A percentile compares a stretch with the other conserved stretches of the same genome.
These are phyloP conservation scores for Fusarium ramigenum DNA, from an alignment of 2,329 filamentous ascomycete genomes.

Conservation along the genomic window DNA sequence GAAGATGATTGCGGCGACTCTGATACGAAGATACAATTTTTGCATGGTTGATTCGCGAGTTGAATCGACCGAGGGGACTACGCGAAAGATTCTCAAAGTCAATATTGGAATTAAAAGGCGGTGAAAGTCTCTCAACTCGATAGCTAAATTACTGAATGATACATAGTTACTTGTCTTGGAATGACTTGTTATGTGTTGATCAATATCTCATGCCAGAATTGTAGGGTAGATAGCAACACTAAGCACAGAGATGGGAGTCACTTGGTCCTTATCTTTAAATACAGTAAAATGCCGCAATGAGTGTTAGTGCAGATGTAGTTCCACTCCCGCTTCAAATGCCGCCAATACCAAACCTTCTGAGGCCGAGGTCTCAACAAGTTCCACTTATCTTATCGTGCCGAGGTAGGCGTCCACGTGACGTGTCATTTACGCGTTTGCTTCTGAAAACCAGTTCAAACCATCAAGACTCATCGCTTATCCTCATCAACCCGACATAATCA, in stretches of 20 bases:
- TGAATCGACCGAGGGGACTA: fast-evolving
- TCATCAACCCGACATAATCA: background rate
- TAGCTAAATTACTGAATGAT: background rate
- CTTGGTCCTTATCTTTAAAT: fast-evolving
- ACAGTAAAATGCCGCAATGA: no score
- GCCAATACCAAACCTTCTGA: background rate
- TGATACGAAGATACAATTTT: background rate
- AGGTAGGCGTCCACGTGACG: slow-evolving; percentile 11
- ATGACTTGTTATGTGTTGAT: background rate
- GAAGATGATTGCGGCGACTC: background rate
- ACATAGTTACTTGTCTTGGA: background rate
- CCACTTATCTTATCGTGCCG: background rate
- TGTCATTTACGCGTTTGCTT: background rate
- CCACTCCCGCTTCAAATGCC: background rate
- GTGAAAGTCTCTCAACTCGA: fast-evolving
- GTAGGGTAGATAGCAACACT: background rate
- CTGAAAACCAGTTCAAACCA: slow-evolving; percentile 5
- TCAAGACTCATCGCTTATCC: background rate
- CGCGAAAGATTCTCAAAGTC: background rate
- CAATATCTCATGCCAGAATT: background rate
- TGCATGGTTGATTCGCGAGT: fast-evolving
- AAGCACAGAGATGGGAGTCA: no score
- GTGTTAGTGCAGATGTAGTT: background rate
- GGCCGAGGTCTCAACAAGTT: background rate
- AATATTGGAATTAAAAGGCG: background rate